These are phyloP conservation scores for Haplographium delicatum DNA, from an alignment of 495 filamentous ascomycete genomes.

Conservation along the genomic window DNA sequence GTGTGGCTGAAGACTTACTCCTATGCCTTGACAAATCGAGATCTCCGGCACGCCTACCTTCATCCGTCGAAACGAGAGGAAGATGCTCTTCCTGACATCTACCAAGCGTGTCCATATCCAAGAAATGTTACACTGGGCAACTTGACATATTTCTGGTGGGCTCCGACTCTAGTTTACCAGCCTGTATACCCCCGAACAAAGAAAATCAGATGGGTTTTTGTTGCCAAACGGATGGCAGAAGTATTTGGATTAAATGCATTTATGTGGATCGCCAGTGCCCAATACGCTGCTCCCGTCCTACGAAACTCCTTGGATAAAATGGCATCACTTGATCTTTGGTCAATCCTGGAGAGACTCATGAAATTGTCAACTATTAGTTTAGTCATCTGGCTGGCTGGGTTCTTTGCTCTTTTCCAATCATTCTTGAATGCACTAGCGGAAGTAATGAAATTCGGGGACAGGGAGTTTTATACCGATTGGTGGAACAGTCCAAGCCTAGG, in stretches of 20 bases:
- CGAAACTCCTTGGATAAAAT: constrained; percentile 86
- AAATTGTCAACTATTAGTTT: constrained; percentile 92
- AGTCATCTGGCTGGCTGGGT: constrained; percentile 93
- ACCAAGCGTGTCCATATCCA: constrained; percentile 81
- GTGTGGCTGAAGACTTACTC: constrained; percentile 94
- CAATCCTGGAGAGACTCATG: constrained; percentile 83
- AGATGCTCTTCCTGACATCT: constrained; percentile 68
- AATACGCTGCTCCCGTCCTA: constrained; percentile 87
- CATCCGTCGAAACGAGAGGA: constrained; percentile 55
- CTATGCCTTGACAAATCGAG: constrained; percentile 94
- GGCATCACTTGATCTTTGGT: constrained; percentile 68
- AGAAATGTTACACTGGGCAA: constrained; percentile 83
- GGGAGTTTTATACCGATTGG: constrained; percentile 95
- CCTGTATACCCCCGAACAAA: constrained; percentile 84
- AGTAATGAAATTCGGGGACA: constrained; percentile 82
- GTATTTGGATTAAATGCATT: constrained; percentile 68
- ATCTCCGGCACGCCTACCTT: constrained; percentile 83
- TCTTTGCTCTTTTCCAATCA: constrained; percentile 93
- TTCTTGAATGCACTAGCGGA: constrained; percentile 87
- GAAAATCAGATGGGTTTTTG: constrained; percentile 77
- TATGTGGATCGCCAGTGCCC: constrained; percentile 88
- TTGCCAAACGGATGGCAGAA: constrained; percentile 75
- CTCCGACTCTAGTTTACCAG: constrained; percentile 93
- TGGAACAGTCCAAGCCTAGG: constrained; percentile 90
- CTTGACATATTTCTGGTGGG: constrained; percentile 93